Conservation (phyloP, 225 moss, liverwort and hornwort species). For the Bryum argenteum region DNA sequence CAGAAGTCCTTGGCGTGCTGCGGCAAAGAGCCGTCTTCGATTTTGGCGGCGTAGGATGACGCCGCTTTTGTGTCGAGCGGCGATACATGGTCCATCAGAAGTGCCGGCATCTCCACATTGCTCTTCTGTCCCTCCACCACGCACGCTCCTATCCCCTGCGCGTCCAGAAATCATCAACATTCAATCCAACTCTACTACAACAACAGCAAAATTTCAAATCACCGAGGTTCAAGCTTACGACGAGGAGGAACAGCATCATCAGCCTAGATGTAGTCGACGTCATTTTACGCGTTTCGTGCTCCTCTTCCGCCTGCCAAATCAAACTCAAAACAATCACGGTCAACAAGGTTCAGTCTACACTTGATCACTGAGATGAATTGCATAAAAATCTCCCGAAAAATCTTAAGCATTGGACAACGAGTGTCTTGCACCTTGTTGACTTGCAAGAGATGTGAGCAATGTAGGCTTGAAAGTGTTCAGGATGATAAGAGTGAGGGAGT, state of each 20-base stretch:
- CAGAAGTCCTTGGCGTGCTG: slow-evolving; percentile 51
- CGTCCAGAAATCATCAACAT: slow-evolving; percentile 3
- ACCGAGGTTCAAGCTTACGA: slow-evolving; percentile 31
- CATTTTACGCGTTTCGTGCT: slow-evolving; percentile 21
- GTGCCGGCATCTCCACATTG: slow-evolving; percentile 39
- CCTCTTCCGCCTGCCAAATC: slow-evolving; percentile 28
- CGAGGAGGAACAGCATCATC: slow-evolving; percentile 42
- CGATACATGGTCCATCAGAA: slow-evolving; percentile 39
- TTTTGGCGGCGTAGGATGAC: slow-evolving; percentile 40
- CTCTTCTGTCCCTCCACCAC: slow-evolving; percentile 26
- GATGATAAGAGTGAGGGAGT: slow-evolving; percentile 17
- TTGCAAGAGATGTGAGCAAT: slow-evolving; percentile 26
- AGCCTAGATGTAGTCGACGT: slow-evolving; percentile 29
- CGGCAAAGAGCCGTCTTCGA: slow-evolving; percentile 47
- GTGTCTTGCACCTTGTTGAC: not conserved
- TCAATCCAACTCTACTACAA: not conserved
- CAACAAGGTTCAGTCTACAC: not conserved
- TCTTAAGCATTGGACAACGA: no score
- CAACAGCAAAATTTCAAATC: not conserved
- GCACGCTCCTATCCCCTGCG: slow-evolving; percentile 38
- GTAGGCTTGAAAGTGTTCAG: not conserved
- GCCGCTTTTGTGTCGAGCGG: slow-evolving; percentile 46
- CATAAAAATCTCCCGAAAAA: no score
- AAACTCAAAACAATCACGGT: slow-evolving; percentile 1
- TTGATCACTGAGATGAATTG: not conserved